A percentile compares a stretch with the other conserved stretches of the same genome.
Evolutionary conservation across 441 rosid genomes (phyloP).

Genomic region (Aquilaria agallochum): DNA sequence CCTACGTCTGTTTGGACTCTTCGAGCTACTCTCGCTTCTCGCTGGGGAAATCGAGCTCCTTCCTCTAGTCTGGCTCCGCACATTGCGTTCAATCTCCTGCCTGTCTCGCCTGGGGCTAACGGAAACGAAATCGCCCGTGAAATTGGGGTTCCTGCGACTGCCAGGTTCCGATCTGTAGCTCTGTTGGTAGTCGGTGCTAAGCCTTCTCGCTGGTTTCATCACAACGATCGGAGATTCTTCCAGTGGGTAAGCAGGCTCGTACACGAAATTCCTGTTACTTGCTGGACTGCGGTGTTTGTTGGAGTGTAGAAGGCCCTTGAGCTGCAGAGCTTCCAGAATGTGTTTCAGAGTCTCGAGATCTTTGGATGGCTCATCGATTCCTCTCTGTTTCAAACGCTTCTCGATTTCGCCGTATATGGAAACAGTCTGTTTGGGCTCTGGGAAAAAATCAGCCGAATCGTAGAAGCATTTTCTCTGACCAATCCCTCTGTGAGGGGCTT

Average conservation of each 20-base stretch:
- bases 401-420: conserved; percentile 56
- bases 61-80: conserved; percentile 30
- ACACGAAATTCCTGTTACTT: conserved; percentile 35
- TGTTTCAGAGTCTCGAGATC: conserved; percentile 89
- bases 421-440: conserved; percentile 54
- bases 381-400: conserved; percentile 58
- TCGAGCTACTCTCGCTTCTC: conserved; percentile 34
- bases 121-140: conserved; percentile 19
- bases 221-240: conserved; percentile 49
- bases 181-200: conserved; percentile 23
- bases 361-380: conserved; percentile 65
- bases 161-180: conserved; percentile 31
- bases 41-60: conserved; percentile 40
- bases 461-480: conserved; percentile 58
- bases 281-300: conserved; percentile 26
- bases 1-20: conserved; percentile 53
- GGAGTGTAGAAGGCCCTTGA: conserved; percentile 83
- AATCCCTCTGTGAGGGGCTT: conserved; percentile 33
- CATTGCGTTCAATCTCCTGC: conserved; percentile 29
- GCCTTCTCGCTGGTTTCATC: conserved; percentile 42
- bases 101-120: conserved; percentile 41
- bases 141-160: conserved; percentile 29
- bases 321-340: conserved; percentile 82
- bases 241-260: conserved; percentile 25
- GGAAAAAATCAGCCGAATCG: conserved; percentile 79